Conservation (phyloP, 345 rosid genomes). For the Citrus sp. region DNA sequence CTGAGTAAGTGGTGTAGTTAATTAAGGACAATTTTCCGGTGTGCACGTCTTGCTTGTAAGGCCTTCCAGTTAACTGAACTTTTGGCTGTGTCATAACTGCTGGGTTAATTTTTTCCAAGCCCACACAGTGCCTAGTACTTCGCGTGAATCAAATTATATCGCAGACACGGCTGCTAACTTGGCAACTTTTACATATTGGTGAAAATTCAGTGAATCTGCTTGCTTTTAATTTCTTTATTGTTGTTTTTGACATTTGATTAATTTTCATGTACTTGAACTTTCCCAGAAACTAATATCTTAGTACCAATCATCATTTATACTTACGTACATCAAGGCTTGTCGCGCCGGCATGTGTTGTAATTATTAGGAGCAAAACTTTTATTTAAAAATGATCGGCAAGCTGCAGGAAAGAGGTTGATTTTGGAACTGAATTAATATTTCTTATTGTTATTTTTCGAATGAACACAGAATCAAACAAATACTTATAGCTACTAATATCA, state of each 20-base stretch:
- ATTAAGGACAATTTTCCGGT: background rate
- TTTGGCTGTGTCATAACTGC: background rate
- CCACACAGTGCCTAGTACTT: background rate
- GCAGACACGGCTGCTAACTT: background rate
- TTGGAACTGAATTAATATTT: background rate
- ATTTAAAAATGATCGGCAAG: background rate
- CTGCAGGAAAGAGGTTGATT: background rate
- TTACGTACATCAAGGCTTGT: background rate
- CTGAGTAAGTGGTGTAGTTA: background rate
- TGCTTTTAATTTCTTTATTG: background rate
- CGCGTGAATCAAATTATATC: background rate
- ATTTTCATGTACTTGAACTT: background rate
- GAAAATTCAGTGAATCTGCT: background rate
- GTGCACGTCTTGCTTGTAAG: background rate
- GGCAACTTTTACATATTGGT: background rate
- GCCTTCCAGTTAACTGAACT: background rate
- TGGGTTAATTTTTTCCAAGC: background rate
- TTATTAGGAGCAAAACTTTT: background rate
- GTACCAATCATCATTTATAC: background rate
- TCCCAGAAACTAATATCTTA: background rate
- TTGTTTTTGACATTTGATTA: background rate
- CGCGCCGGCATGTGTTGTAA: slow-evolving; percentile 6
- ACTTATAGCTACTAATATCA: too few species aligned
- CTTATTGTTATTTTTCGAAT: background rate
- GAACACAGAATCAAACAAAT: background rate